Conservation (phyloP, 495 filamentous ascomycete species). For the Talaromyces thailandensis region DNA sequence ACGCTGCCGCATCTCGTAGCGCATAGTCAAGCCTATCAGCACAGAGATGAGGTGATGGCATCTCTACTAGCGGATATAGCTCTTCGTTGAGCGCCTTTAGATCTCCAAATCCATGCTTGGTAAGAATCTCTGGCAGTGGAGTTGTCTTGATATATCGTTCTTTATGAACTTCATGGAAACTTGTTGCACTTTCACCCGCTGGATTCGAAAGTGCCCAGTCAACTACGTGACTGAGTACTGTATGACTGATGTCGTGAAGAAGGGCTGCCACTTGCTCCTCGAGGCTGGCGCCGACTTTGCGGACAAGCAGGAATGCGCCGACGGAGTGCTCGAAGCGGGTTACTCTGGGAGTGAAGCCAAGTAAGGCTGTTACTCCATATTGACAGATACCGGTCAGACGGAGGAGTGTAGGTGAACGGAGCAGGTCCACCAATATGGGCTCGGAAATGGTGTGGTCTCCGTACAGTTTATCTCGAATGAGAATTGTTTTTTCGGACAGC, state of each 20-base stretch:
- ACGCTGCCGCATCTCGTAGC: slow-evolving; percentile 27
- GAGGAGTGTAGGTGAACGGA: slow-evolving; percentile 21
- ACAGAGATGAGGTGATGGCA: slow-evolving; percentile 30
- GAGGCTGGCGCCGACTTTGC: slow-evolving; percentile 25
- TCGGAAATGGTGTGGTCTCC: slow-evolving; percentile 23
- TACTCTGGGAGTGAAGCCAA: slow-evolving; percentile 24
- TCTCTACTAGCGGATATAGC: slow-evolving; percentile 31
- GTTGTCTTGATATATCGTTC: slow-evolving; percentile 24
- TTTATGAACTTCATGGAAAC: slow-evolving; percentile 37
- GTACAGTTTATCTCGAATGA: slow-evolving; percentile 28
- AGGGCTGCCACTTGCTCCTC: slow-evolving; percentile 34
- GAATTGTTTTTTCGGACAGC: slow-evolving; percentile 10
- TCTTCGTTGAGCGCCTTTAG: slow-evolving; percentile 27
- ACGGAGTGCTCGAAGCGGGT: slow-evolving; percentile 37
- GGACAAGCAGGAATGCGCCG: slow-evolving; percentile 33
- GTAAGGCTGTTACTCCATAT: slow-evolving; percentile 27
- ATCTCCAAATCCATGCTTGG: slow-evolving; percentile 18
- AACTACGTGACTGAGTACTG: slow-evolving; percentile 33
- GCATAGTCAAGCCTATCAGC: slow-evolving; percentile 36
- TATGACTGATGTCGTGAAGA: slow-evolving; percentile 36
- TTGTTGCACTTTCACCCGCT: slow-evolving; percentile 22
- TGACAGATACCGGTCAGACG: slow-evolving; percentile 30
- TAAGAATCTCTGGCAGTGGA: slow-evolving; percentile 22
- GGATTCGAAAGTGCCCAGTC: slow-evolving; percentile 27
- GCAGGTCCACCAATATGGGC: slow-evolving; percentile 28